These are phyloP conservation scores for Fraxinus cuspidata DNA, from an alignment of 257 asterid species.

Conservation along the genomic window DNA sequence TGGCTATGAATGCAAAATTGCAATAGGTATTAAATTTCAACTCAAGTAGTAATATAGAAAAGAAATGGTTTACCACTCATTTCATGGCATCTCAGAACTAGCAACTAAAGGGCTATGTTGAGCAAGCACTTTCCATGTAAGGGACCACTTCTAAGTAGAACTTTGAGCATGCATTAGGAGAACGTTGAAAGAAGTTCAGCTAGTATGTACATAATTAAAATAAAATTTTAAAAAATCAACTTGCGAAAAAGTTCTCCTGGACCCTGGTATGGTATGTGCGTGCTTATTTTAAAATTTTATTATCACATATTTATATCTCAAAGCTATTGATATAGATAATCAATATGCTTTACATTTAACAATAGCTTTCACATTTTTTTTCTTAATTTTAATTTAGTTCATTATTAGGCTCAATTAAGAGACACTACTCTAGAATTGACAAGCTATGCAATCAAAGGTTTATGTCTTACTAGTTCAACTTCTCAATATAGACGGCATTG, in stretches of 20 bases:
- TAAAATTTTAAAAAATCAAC: neutral
- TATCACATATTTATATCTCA: neutral
- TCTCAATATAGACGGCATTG: neutral
- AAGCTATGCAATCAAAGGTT: neutral
- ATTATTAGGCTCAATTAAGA: neutral
- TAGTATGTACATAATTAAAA: neutral
- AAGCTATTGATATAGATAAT: neutral
- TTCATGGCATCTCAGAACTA: neutral
- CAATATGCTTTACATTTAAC: neutral
- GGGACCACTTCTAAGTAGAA: neutral
- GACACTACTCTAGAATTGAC: neutral
- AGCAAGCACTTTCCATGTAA: neutral
- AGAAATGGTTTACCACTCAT: neutral
- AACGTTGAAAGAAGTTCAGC: neutral
- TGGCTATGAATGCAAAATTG: neutral
- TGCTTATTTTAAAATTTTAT: neutral
- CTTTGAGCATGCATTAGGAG: neutral
- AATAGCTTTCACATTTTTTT: neutral
- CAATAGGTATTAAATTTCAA: no score
- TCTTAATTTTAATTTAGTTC: neutral
- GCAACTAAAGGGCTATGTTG: neutral
- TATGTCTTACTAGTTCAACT: neutral
- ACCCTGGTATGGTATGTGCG: neutral
- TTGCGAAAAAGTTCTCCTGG: neutral
- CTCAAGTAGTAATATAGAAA: neutral